Conservation (phyloP, 257 asterid genomes). For the Asclepias syriaca region DNA sequence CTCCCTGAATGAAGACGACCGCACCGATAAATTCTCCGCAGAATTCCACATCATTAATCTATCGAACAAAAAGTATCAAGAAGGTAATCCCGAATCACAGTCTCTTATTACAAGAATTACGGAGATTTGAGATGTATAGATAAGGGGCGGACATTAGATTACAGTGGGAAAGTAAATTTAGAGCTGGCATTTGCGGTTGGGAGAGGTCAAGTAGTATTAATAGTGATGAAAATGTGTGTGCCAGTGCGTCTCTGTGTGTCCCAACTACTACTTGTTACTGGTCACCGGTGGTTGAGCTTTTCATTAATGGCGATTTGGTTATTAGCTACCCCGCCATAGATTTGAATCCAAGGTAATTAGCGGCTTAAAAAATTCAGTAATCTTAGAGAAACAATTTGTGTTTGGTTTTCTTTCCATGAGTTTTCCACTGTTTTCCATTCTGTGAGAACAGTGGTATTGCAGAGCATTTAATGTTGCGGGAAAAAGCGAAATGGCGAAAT, state of each 20-base stretch:
- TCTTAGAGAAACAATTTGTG: background rate
- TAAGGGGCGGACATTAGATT: constrained; percentile 28
- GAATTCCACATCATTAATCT: constrained; percentile 64
- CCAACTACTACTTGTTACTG: constrained; percentile 16
- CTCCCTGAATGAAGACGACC: constrained; percentile 85
- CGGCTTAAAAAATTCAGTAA: no score
- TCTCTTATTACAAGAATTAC: background rate
- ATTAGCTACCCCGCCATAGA: background rate
- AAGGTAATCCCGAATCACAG: background rate
- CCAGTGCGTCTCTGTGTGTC: background rate
- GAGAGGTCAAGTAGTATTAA: background rate
- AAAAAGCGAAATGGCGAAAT: constrained; percentile 18
- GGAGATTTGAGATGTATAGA: constrained; percentile 8
- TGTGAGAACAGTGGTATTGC: background rate
- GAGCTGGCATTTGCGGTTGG: constrained; percentile 49
- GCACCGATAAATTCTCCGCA: constrained; percentile 73
- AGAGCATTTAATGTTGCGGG: constrained; percentile 22
- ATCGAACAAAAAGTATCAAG: background rate
- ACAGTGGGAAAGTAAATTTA: constrained; percentile 26
- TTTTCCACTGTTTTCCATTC: background rate
- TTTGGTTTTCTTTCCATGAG: background rate
- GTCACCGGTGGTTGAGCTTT: constrained; percentile 21
- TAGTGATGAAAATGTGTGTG: background rate
- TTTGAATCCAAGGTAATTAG: background rate
- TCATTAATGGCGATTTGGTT: constrained; percentile 22